Evolutionary conservation across 352 stramenopile genomes (phyloP).

Genomic region (Pythium apleroticum): DNA sequence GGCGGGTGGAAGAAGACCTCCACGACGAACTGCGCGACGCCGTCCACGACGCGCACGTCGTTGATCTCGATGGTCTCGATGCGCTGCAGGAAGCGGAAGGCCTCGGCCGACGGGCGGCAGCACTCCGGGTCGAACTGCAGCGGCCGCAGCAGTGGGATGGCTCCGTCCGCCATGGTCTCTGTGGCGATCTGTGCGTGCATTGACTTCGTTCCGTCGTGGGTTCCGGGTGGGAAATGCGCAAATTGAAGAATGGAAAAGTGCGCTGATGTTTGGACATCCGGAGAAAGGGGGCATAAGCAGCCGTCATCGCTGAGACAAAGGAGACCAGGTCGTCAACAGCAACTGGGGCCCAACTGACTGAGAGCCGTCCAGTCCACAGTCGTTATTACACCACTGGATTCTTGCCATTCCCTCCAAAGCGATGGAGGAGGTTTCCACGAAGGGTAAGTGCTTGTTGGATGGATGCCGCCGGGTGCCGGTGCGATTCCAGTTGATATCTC

Average conservation of each 20-base stretch:
- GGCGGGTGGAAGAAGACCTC: conserved; percentile 39
- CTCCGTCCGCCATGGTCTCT: conserved; percentile 8
- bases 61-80: conserved; percentile 59
- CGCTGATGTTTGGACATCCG: neutral
- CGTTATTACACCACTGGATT: neutral
- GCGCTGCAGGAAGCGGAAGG: conserved; percentile 45
- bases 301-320: neutral
- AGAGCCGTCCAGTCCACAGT: neutral
- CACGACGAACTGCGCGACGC: conserved; percentile 55
- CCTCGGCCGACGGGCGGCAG: conserved; percentile 29
- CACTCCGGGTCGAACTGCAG: conserved; percentile 43
- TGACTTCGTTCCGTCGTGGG: neutral
- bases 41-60: conserved; percentile 38
- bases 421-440: neutral
- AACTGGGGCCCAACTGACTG: neutral
- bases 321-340: neutral
- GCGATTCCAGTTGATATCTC: neutral
- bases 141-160: conserved; percentile 35
- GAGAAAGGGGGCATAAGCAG: neutral
- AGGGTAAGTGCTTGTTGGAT: neutral
- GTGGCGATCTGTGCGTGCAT: neutral
- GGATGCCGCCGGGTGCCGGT: neutral
- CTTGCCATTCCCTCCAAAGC: neutral
- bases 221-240: neutral
- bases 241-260: neutral